These are phyloP conservation scores for Pleurotus salmoneostramineus DNA, from an alignment of 768 basidiomycete species.

Conservation along the genomic window DNA sequence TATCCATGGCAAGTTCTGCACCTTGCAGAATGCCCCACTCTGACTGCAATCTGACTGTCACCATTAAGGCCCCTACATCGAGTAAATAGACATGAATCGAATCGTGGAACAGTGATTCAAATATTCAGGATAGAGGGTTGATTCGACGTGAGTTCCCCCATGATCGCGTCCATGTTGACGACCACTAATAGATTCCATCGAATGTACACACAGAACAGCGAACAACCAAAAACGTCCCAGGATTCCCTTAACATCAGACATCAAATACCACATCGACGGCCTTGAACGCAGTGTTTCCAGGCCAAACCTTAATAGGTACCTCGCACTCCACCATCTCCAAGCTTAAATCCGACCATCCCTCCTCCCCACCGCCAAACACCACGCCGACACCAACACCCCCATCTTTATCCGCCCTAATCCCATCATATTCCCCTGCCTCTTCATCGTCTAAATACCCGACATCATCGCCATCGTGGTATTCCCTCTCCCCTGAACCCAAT, in stretches of 20 bases:
- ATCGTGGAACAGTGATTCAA: too few relatives aligned
- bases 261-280: conserved; percentile 77
- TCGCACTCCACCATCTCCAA: conserved; percentile 94
- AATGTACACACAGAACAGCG: background rate
- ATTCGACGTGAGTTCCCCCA: too few relatives aligned
- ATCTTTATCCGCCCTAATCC: conserved; percentile 38
- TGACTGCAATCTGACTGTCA: too few relatives aligned
- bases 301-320: conserved; percentile 84
- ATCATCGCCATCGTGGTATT: conserved; percentile 49
- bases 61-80: too few relatives aligned
- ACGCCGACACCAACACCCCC: conserved; percentile 53
- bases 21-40: too few relatives aligned
- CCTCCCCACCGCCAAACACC: conserved; percentile 49
- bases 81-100: too few relatives aligned
- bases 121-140: too few relatives aligned
- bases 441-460: conserved; percentile 18
- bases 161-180: too few relatives aligned
- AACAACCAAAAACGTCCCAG: background rate
- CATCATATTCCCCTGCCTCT: conserved; percentile 37
- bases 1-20: too few relatives aligned
- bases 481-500: conserved; percentile 34
- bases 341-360: conserved; percentile 61
- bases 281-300: conserved; percentile 86
- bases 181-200: too few relatives aligned
- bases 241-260: conserved; percentile 2